Base-by-base conservation (phyloP, 2,329 filamentous ascomycete genomes). In the Cercospora brassicicola region DNA sequence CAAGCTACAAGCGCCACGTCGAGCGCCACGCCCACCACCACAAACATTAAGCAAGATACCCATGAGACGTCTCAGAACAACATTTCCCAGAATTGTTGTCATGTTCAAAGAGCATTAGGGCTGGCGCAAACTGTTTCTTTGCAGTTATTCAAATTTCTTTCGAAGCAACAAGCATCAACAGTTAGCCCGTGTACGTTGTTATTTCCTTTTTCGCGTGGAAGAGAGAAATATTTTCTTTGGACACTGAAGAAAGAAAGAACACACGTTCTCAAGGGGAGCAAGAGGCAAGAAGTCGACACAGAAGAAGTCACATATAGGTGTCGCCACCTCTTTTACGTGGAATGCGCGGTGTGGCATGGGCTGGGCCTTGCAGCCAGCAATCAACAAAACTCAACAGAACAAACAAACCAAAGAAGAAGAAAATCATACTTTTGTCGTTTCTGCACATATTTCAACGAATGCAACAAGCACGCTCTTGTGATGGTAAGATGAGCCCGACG, bases 11-110 rank as follows among this genome's bases (percentile, higher is more conserved):
- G 70, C 76, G 76, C 30, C 76, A 77, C 69, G 59, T 75, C 39
- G 71, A 76, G 64, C 71, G 72, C 67, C 76, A 76, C 68, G 66
- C 68, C 39, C 75, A 74, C 61, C 73, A 73, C 59, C 64, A 69
- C 66, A 59, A 55, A 36, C 62, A 68, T 31, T 66, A 63, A 53
- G 31, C 48, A 48, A 61, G 36, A 53, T 62, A 67, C 51, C 55
- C 64, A 36, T 51, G 51, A 57, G 28, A 20, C 36, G n/a, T 45
- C 39, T 59, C 55, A 20, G 23, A 39, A 61, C 30, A 63, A 42
- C 48, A 48, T 59, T 60, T 13, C 23, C 7, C 28, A 57, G 26
- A 30, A 20, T 10, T 30, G 51, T 65, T 62, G 42, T 48, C 62
- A 53, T 64, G 55, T 65, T 51, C 26, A 61, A 65, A 63, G 36